Percentiles rank a stretch among this genome's conserved stretches.
phyloP scores from a whole-genome alignment of 139 green algal genomes.

The Picochlorum sp. region DNA sequence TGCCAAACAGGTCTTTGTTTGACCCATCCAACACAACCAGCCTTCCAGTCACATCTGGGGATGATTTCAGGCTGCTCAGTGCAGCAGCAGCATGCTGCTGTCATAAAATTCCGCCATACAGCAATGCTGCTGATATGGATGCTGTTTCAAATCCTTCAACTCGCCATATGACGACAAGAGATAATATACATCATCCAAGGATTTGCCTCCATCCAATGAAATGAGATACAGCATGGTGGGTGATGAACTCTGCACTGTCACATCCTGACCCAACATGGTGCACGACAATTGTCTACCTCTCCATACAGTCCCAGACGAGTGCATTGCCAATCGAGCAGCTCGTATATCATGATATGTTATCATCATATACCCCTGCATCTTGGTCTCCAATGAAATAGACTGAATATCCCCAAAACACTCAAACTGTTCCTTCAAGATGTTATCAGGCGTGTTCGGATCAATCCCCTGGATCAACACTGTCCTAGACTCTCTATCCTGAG shows the following conservation, averaged over 20 bases:
- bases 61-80: conserved; percentile 7
- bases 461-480: conserved; percentile 73
- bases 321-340: conserved; percentile 55
- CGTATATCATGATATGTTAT: conserved; percentile 88
- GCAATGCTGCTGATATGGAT: conserved; percentile 15
- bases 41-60: conserved; percentile 7
- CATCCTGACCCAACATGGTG: neutral
- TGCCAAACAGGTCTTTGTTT: neutral
- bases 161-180: conserved; percentile 80
- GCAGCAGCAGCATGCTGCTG: conserved; percentile 26
- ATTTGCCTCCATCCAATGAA: conserved; percentile 58
- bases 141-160: conserved; percentile 45
- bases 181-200: conserved; percentile 58
- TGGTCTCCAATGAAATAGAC: conserved; percentile 66
- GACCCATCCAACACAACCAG: conserved; percentile 20
- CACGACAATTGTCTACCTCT: conserved; percentile 35
- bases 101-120: conserved; percentile 87
- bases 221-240: conserved; percentile 71
- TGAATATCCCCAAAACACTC: conserved; percentile 76
- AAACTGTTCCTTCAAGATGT: conserved; percentile 48
- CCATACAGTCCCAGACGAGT: conserved; percentile 47
- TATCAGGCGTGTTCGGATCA: conserved; percentile 33
- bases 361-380: conserved; percentile 75
- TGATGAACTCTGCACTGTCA: neutral
- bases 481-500: conserved; percentile 42